Base-by-base conservation (phyloP, 208 protist genomes). In the Tetramitus jugosus region DNA sequence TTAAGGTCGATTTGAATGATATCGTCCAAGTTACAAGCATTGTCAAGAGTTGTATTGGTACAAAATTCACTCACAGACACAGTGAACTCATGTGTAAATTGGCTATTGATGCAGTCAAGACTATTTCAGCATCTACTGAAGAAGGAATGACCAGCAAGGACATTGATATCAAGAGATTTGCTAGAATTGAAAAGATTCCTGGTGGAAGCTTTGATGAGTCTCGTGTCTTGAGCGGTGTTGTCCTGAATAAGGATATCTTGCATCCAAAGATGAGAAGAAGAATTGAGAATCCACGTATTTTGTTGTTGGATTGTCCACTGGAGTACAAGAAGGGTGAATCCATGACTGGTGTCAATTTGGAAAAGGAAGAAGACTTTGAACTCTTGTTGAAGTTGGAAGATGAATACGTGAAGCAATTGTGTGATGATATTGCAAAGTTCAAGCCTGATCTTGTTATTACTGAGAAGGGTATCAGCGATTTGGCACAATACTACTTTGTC, bases 251-350 rank as follows among this genome's bases (percentile, higher is more conserved):
- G 89, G 98, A 99, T 82, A 91, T 99, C 82, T 95, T 97, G 29
- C 98, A 99, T 88, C 85, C 95, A 10, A 97, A 98, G 85, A 99
- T 99, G 97, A 87, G 90, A 62, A 76, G 76, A 77, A 78, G 84
- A 56, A 99, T 99, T 82, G 93, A 98, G 80, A 98, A 99, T 84
- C 98, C 98, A 49, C 88, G 97, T 81, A 94, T 99, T 56, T 61
- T 99, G 0, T 90, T 99, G 23, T 91, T 99, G 31, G 98, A 99
- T 82, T 98, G 92, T 88, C 86, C 94, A 1, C 86, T 99, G 20
- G 98, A 99, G 89, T 99, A 99, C 87, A 99, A 98, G 84, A 99
- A 99, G 89, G 96, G 95, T 17, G 97, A 99, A 86, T 96, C 90
- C 42, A 83, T 95, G 68, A 98, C 98, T 79, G 98, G 95, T 77